phyloP scores from a whole-genome alignment of 2,329 filamentous ascomycete genomes.

The Calonectria pseudoreteaudii region DNA sequence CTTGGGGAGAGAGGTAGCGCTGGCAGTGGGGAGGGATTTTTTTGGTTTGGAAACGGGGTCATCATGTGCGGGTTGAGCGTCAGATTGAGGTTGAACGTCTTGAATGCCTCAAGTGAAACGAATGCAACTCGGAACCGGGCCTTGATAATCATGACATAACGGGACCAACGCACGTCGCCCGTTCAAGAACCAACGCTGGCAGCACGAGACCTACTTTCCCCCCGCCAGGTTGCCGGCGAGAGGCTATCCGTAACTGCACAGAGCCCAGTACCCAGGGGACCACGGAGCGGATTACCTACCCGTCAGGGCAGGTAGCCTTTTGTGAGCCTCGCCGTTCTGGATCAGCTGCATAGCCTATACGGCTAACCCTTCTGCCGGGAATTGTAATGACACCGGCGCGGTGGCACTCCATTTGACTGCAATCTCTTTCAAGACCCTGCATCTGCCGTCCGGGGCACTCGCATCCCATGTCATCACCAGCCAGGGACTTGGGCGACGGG shows the following conservation, averaged over 20 bases:
- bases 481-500: slow-evolving; percentile 12
- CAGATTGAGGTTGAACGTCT: slow-evolving; percentile 5
- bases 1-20: slow-evolving; percentile 4
- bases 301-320: slow-evolving; percentile 8
- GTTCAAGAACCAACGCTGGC: background rate
- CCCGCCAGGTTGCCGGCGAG: background rate
- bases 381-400: background rate
- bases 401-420: slow-evolving; percentile 2
- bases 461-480: background rate
- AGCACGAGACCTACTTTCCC: background rate
- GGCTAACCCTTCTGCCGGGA: background rate
- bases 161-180: background rate
- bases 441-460: background rate
- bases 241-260: slow-evolving; percentile 16
- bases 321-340: background rate
- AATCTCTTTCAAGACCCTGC: slow-evolving; percentile 17
- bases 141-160: background rate
- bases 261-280: background rate
- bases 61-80: slow-evolving; percentile 5
- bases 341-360: background rate
- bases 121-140: background rate
- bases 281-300: background rate
- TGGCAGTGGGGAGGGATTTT: slow-evolving; percentile 22
- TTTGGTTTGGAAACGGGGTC: slow-evolving; percentile 3
- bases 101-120: background rate